Base-by-base conservation (phyloP, 2,329 filamentous ascomycete species). In the Lecanoromycetidae sp. region DNA sequence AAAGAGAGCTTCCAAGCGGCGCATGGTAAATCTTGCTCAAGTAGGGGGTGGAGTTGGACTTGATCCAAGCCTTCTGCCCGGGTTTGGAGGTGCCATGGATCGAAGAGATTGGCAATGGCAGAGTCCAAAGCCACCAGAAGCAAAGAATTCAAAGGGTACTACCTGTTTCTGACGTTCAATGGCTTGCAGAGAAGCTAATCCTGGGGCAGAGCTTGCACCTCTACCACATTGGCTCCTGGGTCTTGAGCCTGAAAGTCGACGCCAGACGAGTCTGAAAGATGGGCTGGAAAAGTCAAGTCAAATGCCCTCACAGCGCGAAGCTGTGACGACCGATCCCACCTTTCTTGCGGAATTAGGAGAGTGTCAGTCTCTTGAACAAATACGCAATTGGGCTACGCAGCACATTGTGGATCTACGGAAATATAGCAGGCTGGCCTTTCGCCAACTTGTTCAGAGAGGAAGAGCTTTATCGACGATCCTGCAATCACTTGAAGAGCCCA, bases 1-100 rank as follows among this genome's bases (percentile, higher is more conserved):
- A 52, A 68, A 70, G 57, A 66, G 77, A 44, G 64, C 71, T 37
- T 66, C 74, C 2, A 77, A 70, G 60, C 67, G 77, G 46, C 68
- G 71, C 44, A 77, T 79, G 63, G 74, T 67, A 44, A 67, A 65
- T 15, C 57, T 71, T 9, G 68, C 70, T 27, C 60, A 63, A 15
- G 49, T 60, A 22, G 57, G 55, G 4, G 48, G 52, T 5, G 58
- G 57, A 3, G 48, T 57, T 8, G 50, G 57, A 15, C 57, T 66
- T 27, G 66, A 70, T 55, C 60, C 67, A 43, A 61, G 60, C 7
- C 58, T 63, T 47, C 54, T 71, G 36, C 65, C 68, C 52, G 68
- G 66, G 25, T 56, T 44, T 29, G 37, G 23, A 27, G 13, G 30
- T 12, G 26, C 29, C 20, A 46, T 27, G 17, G 46, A 44, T 17